A percentile compares a stretch with the other conserved stretches of the same genome.
phyloP scores from a whole-genome alignment of 352 stramenopile genomes.

The Phytophthora ohioensis region DNA sequence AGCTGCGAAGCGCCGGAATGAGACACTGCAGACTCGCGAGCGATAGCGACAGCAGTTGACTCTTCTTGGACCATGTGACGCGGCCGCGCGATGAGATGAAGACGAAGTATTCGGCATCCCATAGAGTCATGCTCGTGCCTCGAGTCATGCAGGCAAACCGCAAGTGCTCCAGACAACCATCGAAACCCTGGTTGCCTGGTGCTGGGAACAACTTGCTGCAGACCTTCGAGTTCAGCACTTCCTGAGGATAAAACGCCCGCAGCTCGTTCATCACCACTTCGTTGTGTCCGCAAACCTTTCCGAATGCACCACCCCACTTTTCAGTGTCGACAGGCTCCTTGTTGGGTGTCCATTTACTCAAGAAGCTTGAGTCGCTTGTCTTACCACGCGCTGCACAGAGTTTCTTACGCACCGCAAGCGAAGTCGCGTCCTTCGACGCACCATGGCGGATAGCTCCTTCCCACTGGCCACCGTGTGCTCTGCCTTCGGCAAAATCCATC shows the following conservation, averaged over 20 bases:
- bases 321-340: conserved; percentile 69
- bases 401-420: conserved; percentile 59
- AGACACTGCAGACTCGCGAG: conserved; percentile 71
- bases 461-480: conserved; percentile 67
- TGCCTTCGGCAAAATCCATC: conserved; percentile 73
- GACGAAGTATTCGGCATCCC: conserved; percentile 85
- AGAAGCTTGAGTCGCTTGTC: conserved; percentile 25
- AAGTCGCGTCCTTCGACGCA: conserved; percentile 77
- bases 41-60: conserved; percentile 66
- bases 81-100: conserved; percentile 60
- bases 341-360: conserved; percentile 78
- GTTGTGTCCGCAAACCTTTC: conserved; percentile 91
- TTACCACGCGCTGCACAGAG: conserved; percentile 37
- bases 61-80: conserved; percentile 73
- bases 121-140: conserved; percentile 74
- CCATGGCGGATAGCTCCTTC: conserved; percentile 73
- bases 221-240: conserved; percentile 90
- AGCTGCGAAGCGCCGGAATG: conserved; percentile 52
- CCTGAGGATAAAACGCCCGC: conserved; percentile 87
- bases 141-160: conserved; percentile 62
- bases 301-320: conserved; percentile 84
- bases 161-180: conserved; percentile 91
- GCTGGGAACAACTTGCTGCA: conserved; percentile 83
- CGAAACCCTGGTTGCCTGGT: conserved; percentile 89
- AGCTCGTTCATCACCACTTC: conserved; percentile 90